Conservation (phyloP, 208 protist genomes). For the Wallacemonas sp. region DNA sequence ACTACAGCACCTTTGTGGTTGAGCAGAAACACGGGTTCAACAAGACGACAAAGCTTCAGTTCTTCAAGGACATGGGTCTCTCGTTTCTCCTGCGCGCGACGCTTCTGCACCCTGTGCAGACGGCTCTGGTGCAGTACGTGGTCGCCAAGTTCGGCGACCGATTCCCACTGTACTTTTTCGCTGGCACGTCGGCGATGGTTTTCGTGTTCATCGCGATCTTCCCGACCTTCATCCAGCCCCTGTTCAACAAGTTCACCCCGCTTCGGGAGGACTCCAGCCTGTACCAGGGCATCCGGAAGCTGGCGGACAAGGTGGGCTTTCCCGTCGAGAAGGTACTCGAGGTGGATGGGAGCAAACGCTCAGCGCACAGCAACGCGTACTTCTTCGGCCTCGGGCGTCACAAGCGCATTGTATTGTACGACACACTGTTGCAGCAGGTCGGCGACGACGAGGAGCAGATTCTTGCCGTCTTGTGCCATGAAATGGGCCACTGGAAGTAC, state of each 20-base stretch:
- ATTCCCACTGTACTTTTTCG: conserved; percentile 83
- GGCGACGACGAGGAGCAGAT: conserved; percentile 61
- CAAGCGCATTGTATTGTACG: conserved; percentile 91
- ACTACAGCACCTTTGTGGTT: conserved; percentile 83
- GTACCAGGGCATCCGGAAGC: conserved; percentile 44
- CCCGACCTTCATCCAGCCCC: conserved; percentile 78
- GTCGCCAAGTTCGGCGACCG: conserved; percentile 67
- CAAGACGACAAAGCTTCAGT: conserved; percentile 73
- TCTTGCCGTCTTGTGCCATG: conserved; percentile 82
- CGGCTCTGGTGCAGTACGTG: conserved; percentile 56
- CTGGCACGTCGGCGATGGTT: conserved; percentile 31
- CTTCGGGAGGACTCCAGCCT: conserved; percentile 42
- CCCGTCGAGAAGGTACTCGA: conserved; percentile 73
- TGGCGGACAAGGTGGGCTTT: conserved; percentile 55
- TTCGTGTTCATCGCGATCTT: conserved; percentile 54
- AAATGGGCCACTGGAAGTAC: conserved; percentile 90
- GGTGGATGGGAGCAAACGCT: conserved; percentile 79
- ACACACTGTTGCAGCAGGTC: conserved; percentile 82
- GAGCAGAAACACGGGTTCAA: conserved; percentile 90
- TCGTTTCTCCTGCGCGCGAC: conserved; percentile 46
- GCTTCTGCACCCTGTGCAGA: conserved; percentile 50
- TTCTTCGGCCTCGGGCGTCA: conserved; percentile 86
- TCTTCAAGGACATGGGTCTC: conserved; percentile 70
- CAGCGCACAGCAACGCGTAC: conserved; percentile 88
- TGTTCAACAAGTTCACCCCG: conserved; percentile 89